Evolutionary conservation across 768 basidiomycete genomes (phyloP).

Genomic region (Glaciozyma antarctica): DNA sequence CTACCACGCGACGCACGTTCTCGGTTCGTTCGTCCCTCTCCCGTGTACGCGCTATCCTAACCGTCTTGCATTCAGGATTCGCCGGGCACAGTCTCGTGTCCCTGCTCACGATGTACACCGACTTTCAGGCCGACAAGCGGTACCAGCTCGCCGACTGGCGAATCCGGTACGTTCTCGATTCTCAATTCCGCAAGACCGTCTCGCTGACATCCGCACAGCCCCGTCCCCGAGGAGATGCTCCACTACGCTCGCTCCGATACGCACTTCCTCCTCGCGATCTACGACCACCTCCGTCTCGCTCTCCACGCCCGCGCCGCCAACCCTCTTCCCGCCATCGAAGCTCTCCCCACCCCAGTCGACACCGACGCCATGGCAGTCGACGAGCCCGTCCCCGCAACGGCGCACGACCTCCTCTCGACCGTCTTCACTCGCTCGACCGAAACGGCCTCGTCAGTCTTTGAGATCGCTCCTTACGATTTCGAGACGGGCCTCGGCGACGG

Average conservation of each 20-base stretch:
- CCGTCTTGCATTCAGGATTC: constrained; percentile 49
- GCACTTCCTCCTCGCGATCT: constrained; percentile 85
- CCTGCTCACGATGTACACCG: constrained; percentile 77
- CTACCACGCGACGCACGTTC: constrained; percentile 78
- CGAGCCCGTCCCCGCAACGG: neutral
- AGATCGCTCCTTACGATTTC: constrained; percentile 22
- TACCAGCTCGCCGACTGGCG: constrained; percentile 98
- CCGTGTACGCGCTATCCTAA: neutral
- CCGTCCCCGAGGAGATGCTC: constrained; percentile 78
- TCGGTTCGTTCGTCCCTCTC: constrained; percentile 47
- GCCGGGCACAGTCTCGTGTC: constrained; percentile 73
- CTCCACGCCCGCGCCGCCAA: constrained; percentile 46
- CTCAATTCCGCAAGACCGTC: no score
- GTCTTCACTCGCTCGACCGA: constrained; percentile 11
- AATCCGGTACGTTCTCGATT: constrained; percentile 51
- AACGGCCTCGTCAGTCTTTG: constrained; percentile 12
- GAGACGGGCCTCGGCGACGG: constrained; percentile 12
- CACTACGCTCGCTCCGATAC: constrained; percentile 91
- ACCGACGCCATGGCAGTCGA: constrained; percentile 43
- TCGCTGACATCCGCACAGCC: constrained; percentile 40
- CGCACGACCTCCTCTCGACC: neutral
- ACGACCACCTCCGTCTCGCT: constrained; percentile 78
- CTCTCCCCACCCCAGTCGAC: constrained; percentile 8
- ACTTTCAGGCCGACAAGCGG: constrained; percentile 83
- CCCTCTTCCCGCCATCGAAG: constrained; percentile 36